Conservation (phyloP, 2,329 filamentous ascomycete species). For the Arthrocladium fulminans region DNA sequence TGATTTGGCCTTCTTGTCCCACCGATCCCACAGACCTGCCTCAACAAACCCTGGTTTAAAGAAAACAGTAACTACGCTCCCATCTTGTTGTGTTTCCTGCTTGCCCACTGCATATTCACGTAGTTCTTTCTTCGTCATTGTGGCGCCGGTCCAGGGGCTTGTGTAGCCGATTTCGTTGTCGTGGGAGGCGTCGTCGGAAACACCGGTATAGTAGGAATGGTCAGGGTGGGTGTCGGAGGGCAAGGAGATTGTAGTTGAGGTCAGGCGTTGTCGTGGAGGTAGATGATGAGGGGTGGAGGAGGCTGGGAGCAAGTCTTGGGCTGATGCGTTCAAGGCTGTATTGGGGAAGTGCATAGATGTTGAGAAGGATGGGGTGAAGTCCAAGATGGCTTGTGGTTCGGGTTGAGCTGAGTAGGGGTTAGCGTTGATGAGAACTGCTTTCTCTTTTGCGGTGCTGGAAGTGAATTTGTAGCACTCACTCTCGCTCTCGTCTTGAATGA, state of each 20-base stretch:
- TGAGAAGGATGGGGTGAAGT: neutral
- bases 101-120: constrained; percentile 2
- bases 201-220: neutral
- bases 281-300: neutral
- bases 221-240: constrained; percentile 5
- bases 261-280: neutral
- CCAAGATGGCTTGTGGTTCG: neutral
- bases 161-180: constrained; percentile 7
- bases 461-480: neutral
- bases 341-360: neutral
- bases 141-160: neutral
- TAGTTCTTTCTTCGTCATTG: constrained; percentile 6
- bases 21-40: constrained; percentile 8
- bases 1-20: neutral
- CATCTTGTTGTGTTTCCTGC: constrained; percentile 5
- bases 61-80: constrained; percentile 14
- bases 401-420: neutral
- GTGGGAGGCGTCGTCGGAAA: neutral
- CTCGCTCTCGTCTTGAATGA: neutral
- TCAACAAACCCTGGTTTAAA: constrained; percentile 18
- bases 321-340: neutral
- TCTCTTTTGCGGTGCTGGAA: neutral
- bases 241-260: neutral
- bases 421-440: neutral
- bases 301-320: neutral